Base-by-base conservation (phyloP, 108 stramenopile genomes). In the Halocafeteria seosinensis region DNA sequence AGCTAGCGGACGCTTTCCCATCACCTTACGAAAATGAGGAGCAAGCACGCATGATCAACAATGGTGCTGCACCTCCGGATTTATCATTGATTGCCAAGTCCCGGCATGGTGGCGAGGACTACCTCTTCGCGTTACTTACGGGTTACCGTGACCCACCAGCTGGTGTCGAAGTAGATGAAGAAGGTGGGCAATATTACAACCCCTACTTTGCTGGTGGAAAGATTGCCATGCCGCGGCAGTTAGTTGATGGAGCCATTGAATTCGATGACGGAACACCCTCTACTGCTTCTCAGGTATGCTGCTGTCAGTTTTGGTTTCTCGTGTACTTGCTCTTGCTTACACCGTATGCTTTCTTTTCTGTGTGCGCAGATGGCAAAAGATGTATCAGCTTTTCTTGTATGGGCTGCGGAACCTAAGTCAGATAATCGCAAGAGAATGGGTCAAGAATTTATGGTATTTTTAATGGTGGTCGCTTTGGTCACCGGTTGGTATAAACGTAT, bases 181-280 rank as follows among this genome's bases (percentile, higher is more conserved):
- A 26, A 60, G 85, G 87, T 12, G 92, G 92, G 34, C 78, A 92
- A 32, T 86, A 93, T 72, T 91, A 90, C 85, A 91, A 88, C 67
- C 71, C 89, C 27, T 91, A 92, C 83, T 90, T 92, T 65, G 82
- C 92, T 13, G 96, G 96, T 37, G 91, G 92, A 61, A 61, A 65
- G 64, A 98, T 98, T 77, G 86, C 91, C 75, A 98, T 98, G 96
- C 91, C 94, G 50, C 89, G 89, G 35, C 96, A 92, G 63, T 80
- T 98, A 33, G 75, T 73, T 62, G 96, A 98, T 76, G 94, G 87
- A 37, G 90, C 89, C 38, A 87, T 95, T 23, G 92, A 94, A 73
- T 95, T 92, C 71, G 88, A 87, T 50, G 96, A 95, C 69, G 94
- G 96, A 30, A 95, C 94, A n/a, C 78, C 77, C 3, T 90, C 96